A percentile compares a stretch with the other conserved stretches of the same genome.
These are phyloP conservation scores for Pseudogymnoascus sp. DNA, from an alignment of 2,329 filamentous ascomycete species.

Conservation along the genomic window DNA sequence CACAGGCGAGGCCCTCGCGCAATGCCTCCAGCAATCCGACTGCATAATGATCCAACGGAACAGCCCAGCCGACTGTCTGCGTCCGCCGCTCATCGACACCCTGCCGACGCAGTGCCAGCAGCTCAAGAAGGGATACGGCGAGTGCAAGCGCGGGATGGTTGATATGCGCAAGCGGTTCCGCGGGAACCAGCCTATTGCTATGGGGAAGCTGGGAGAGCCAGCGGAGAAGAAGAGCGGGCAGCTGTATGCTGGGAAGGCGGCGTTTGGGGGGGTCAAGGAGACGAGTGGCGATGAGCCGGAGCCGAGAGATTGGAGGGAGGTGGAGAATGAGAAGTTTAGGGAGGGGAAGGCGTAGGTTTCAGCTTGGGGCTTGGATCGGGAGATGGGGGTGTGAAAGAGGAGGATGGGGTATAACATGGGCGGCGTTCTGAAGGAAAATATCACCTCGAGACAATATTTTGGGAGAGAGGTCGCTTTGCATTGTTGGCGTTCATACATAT, in stretches of 20 bases:
- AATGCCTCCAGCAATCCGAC: constrained; percentile 92
- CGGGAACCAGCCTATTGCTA: constrained; percentile 76
- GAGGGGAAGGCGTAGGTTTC: constrained; percentile 18
- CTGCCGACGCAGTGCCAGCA: constrained; percentile 86
- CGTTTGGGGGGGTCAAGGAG: constrained; percentile 55
- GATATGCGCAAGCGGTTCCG: constrained; percentile 99
- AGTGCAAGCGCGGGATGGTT: constrained; percentile 92
- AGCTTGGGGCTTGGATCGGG: too few species aligned
- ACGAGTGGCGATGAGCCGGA: constrained; percentile 59
- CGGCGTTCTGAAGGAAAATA: constrained; percentile 4
- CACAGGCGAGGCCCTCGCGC: constrained; percentile 78
- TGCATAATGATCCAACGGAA: constrained; percentile 92
- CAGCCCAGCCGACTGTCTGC: constrained; percentile 78
- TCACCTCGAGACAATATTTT: neutral
- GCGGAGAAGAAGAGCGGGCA: constrained; percentile 40
- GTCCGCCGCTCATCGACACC: constrained; percentile 68
- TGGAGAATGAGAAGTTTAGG: constrained; percentile 54
- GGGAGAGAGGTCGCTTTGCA: neutral
- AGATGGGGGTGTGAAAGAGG: neutral
- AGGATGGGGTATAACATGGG: neutral
- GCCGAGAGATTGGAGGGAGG: constrained; percentile 52
- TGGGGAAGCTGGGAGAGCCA: constrained; percentile 49
- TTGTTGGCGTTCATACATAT: constrained; percentile 6
- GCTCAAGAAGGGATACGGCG: constrained; percentile 82
- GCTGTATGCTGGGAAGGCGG: constrained; percentile 69